phyloP scores from a whole-genome alignment of 1,284 basidiomycete genomes.

The Cystobasidiaceae sp. region DNA sequence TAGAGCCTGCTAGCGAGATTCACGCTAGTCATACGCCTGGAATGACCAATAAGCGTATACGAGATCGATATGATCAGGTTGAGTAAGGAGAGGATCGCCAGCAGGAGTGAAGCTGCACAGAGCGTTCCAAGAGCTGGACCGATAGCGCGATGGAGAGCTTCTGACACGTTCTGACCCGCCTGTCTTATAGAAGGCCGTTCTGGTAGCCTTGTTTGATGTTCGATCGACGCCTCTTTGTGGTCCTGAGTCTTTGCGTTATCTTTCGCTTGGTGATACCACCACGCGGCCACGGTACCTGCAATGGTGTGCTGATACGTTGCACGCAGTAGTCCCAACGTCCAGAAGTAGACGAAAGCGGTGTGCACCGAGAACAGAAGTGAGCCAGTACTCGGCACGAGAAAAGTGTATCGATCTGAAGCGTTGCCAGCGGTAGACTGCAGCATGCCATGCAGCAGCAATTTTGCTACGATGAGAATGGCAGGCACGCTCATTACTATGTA shows the following conservation, averaged over 20 bases:
- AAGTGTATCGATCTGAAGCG: not conserved
- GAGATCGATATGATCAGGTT: conserved; percentile 1
- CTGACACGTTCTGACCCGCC: not conserved
- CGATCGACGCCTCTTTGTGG: too few species aligned
- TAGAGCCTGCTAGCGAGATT: not conserved
- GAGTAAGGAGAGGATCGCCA: conserved; percentile 3
- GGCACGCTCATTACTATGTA: conserved; percentile 4
- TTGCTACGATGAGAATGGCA: conserved; percentile 2
- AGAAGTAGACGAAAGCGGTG: conserved; percentile 30
- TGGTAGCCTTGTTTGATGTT: not conserved
- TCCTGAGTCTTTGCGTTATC: too few species aligned
- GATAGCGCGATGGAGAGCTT: conserved; percentile 3
- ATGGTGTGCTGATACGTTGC: conserved; percentile 15
- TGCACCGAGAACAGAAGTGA: not conserved
- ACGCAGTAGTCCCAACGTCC: conserved; percentile 12
- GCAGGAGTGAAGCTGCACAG: conserved; percentile 2
- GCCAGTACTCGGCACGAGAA: not conserved
- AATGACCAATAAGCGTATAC: not conserved
- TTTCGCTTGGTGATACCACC: conserved; percentile 28
- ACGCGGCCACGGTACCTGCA: conserved; percentile 14
- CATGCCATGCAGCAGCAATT: conserved; percentile 15
- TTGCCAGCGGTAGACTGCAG: not conserved
- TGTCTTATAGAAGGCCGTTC: not conserved
- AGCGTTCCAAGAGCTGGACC: conserved; percentile 17
- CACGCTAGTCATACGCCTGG: not conserved